A percentile compares a stretch with the other conserved stretches of the same genome.
Evolutionary conservation across 768 basidiomycete genomes (phyloP).

Genomic region (Gymnopilus dilepis): DNA sequence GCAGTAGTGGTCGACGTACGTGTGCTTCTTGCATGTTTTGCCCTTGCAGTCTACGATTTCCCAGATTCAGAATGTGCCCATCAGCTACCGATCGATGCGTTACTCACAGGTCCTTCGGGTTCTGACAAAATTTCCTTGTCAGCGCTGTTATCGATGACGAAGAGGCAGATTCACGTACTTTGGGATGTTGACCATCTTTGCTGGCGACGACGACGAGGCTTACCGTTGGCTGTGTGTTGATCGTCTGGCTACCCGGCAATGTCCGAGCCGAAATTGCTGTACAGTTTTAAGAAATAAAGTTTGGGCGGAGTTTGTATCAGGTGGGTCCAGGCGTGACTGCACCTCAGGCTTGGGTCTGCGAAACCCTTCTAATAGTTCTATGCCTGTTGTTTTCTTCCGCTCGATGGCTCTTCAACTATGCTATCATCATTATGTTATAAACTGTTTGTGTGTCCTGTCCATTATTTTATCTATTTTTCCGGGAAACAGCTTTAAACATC

Average conservation of each 20-base stretch:
- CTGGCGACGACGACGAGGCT: constrained; percentile 48
- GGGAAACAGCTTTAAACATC: too few species aligned
- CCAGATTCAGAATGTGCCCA: constrained; percentile 4
- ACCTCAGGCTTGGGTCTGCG: too few species aligned
- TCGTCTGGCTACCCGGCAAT: constrained; percentile 34
- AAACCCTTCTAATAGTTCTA: too few species aligned
- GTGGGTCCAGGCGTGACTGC: too few species aligned
- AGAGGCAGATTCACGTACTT: constrained; percentile 64
- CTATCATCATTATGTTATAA: too few species aligned
- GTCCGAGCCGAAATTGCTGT: constrained; percentile 40
- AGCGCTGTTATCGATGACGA: constrained; percentile 5
- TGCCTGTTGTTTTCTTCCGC: too few species aligned
- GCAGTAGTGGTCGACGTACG: constrained; percentile 56
- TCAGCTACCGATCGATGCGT: constrained; percentile 14
- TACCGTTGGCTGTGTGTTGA: constrained; percentile 37
- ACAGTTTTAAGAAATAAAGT: constrained; percentile 42
- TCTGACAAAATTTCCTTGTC: constrained; percentile 40
- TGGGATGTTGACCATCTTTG: constrained; percentile 92
- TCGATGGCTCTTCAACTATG: too few species aligned
- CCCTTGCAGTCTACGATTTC: constrained; percentile 82
- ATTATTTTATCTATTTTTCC: too few species aligned
- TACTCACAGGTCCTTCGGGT: constrained; percentile 96
- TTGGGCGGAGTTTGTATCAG: constrained; percentile 18
- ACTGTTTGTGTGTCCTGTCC: too few species aligned
- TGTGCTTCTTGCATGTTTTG: constrained; percentile 97